Percentiles rank a stretch among this genome's conserved stretches.
phyloP scores from a whole-genome alignment of 352 stramenopile genomes.

The Globisporangium perplexum region DNA sequence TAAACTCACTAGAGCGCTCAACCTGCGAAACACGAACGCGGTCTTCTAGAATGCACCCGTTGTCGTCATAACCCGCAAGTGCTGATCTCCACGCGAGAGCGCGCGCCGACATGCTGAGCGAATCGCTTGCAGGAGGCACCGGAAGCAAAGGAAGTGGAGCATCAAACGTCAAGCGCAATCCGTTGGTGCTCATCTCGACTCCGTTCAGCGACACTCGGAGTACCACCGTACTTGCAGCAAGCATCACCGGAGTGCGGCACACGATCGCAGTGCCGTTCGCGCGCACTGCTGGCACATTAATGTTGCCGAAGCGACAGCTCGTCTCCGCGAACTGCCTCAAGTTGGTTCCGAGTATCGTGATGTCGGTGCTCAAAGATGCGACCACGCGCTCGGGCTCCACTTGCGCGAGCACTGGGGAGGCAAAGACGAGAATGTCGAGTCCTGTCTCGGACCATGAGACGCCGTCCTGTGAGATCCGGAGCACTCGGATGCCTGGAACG shows the following conservation, averaged over 20 bases:
- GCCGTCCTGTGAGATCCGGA: slow-evolving; percentile 31
- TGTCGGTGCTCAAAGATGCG: slow-evolving; percentile 5
- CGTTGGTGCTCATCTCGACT: slow-evolving; percentile 26
- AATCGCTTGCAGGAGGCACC: slow-evolving; percentile 10
- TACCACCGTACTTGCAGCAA: slow-evolving; percentile 1
- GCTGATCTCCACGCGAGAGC: not conserved
- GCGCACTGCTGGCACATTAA: slow-evolving; percentile 15
- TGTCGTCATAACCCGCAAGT: not conserved
- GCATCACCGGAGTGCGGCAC: slow-evolving; percentile 22
- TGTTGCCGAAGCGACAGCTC: slow-evolving; percentile 29
- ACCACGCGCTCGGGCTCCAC: slow-evolving; percentile 15
- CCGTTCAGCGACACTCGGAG: slow-evolving; percentile 35
- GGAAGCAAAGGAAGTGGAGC: slow-evolving; percentile 5
- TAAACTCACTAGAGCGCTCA: not conserved
- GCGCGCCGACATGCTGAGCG: not conserved
- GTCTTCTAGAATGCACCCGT: too few relatives aligned
- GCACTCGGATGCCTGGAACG: slow-evolving; percentile 13
- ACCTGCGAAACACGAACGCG: too few relatives aligned
- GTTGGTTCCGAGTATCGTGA: slow-evolving; percentile 38
- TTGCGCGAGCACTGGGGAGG: slow-evolving; percentile 24
- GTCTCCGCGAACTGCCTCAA: slow-evolving; percentile 21
- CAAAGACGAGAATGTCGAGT: slow-evolving; percentile 25
- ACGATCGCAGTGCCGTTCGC: slow-evolving; percentile 24
- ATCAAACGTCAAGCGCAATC: slow-evolving; percentile 19
- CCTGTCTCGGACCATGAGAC: slow-evolving; percentile 25